Evolutionary conservation across 1,284 basidiomycete genomes (phyloP), one percentile per base, ranked within the genome.

Genomic region (Moesziomyces aphidis): DNA sequence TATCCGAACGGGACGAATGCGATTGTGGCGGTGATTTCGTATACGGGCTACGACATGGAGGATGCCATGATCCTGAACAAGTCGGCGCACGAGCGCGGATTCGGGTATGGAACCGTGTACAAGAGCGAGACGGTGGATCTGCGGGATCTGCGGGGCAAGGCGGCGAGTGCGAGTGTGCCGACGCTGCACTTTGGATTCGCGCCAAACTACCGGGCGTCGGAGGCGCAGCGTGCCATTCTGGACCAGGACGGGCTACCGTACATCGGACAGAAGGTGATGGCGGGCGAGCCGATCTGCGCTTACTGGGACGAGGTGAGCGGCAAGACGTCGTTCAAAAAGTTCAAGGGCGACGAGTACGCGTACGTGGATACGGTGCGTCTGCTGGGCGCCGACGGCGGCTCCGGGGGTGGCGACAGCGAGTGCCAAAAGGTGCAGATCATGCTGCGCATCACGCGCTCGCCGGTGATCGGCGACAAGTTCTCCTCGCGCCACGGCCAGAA

Each of bases 41-140:
- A 99, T 86, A 99, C 97, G 0, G 97, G 97, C 7, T 99, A 99
- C 86, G 97, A 99, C 85, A 99, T 99, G 97, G 97, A 99, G 87
- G 97, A 99, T 81, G 97, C 97, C 70, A 99, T 99, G 97, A 99
- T 99, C 78, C 87, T 99, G 56, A 99, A 99, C 87, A 99, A 99
- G 87, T 98, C 95, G 5, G 92, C 94, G 4, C 95, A 99, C 85
- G 97, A 99, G 86, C 91, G 97, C 47, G 97, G 97, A 0, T 99
- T 99, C 84, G 95, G 89, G 0, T 97, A 99, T 83, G 97, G 97
- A 23, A 94, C 95, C 1, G 90, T 99, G 44, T 99, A 98, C 89
- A 99, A 99, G 86, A 92, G 93, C 6, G 91, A 96, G 83, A 93
- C 93, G 46, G 88, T 98, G 62, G 95, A 99, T 85, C 88, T 99